Conservation (phyloP, 2,329 filamentous ascomycete species). For the Arthrobotrys musiformis region DNA sequence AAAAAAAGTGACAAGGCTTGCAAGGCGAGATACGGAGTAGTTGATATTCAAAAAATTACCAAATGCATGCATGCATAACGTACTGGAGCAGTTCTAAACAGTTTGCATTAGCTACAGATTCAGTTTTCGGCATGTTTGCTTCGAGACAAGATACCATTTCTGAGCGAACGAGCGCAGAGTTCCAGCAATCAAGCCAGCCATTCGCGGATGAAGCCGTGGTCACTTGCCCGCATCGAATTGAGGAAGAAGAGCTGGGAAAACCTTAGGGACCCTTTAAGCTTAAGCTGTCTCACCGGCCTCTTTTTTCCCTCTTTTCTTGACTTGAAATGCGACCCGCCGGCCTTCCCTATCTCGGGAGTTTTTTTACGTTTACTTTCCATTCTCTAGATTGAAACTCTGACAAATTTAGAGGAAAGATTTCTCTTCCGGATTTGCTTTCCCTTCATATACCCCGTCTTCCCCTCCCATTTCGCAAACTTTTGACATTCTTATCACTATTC, state of each 20-base stretch:
- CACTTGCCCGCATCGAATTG: constrained; percentile 24
- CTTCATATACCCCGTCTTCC: constrained; percentile 1
- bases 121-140: constrained; percentile 19
- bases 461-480: not conserved
- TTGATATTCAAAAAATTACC: not conserved
- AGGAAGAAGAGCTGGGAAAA: constrained; percentile 30
- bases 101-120: too few relatives aligned
- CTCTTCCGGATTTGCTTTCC: constrained; percentile 9
- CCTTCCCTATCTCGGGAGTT: constrained; percentile 21
- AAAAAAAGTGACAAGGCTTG: constrained; percentile 21
- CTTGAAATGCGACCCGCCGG: constrained; percentile 8
- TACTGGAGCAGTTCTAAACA: too few relatives aligned
- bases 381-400: constrained; percentile 1
- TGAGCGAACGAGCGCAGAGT: not conserved
- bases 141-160: constrained; percentile 3
- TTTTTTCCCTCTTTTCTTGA: constrained; percentile 22
- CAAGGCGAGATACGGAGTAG: too few relatives aligned
- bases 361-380: too few relatives aligned
- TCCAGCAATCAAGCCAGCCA: constrained; percentile 3
- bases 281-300: constrained; percentile 23
- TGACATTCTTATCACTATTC: not conserved
- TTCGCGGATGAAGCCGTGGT: not conserved
- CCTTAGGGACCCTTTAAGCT: constrained; percentile 29
- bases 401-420: too few relatives aligned
- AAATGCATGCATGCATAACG: too few relatives aligned